Evolutionary conservation across 1,284 basidiomycete species (phyloP), one percentile per base, ranked within the genome.

Genomic region (Tremellales sp.): DNA sequence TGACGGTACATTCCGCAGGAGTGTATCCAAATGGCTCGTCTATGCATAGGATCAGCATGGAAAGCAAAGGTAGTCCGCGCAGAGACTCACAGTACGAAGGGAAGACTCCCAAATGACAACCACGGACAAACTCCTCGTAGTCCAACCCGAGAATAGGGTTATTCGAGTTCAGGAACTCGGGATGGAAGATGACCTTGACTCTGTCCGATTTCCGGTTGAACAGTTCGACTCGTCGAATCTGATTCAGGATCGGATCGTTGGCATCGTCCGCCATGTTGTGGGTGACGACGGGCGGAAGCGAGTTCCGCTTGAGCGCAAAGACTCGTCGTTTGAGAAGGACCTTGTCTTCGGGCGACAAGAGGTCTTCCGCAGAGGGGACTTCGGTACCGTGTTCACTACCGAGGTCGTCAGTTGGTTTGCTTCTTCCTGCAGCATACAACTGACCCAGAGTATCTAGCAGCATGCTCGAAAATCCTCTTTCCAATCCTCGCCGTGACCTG

Each of bases 51-150:
- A 29, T 51, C 42, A 54, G 42, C 42, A 14, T 37, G 16, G 18
- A 28, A 14, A 21, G 18, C 19, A 21, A 39, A 8, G 24, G 32
- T 10, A 37, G 24, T 1, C 34, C 16, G 14, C n/a, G 26, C 8
- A 28, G 18, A 26, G 3, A 54, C 66, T 57, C 50, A 72, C 78
- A 80, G 69, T 97, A 98, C 60, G 87, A 91, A 2, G 94, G 92
- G 81, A 98, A 97, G 31, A 97, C 93, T 52, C 94, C 94, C 51
- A 98, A 75, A 77, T 97, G 94, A 70, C 94, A 97, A 3, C 94
- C 94, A 57, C 94, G 79, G 13, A 97, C 94, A 68, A 98, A 98
- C 75, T 98, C 94, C 72, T 98, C 94, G 69, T 98, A 98, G 71
- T 98, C 94, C 53, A 98, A 78, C 2, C 92, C 92, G 19, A 98